A percentile compares a stretch with the other conserved stretches of the same genome.
Evolutionary conservation across 192 early-diverging fungal species (phyloP).

Genomic region (Chytriomyces confervae): DNA sequence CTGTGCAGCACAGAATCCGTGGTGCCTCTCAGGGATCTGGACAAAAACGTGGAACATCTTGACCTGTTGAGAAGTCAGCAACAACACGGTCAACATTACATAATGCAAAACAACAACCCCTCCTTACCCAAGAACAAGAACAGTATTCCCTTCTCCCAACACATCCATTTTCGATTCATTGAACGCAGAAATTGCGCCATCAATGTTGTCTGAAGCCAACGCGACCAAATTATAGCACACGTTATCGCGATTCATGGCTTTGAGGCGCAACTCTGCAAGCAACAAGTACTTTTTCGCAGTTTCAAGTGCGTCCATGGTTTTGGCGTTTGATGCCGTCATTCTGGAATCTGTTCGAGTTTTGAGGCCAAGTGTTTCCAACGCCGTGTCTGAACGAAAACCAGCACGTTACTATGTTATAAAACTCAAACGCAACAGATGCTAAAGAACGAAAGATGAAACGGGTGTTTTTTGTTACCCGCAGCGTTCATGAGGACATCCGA

Average conservation of each 20-base stretch:
- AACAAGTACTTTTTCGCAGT: neutral
- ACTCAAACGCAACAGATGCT: neutral
- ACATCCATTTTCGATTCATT: neutral
- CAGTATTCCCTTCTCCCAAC: neutral
- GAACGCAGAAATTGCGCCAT: neutral
- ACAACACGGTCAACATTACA: neutral
- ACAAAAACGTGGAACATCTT: neutral
- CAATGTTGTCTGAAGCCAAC: neutral
- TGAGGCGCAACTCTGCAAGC: neutral
- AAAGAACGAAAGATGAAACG: neutral
- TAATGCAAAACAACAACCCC: neutral
- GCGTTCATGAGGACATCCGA: slow-evolving; percentile 5
- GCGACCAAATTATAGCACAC: neutral
- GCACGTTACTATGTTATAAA: neutral
- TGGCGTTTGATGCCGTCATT: neutral
- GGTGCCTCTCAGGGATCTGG: neutral
- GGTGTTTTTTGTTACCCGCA: neutral
- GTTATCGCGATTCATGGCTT: neutral
- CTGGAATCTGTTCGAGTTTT: neutral
- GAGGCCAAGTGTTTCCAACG: neutral
- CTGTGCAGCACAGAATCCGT: neutral
- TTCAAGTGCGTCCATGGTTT: neutral
- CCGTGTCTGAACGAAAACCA: neutral
- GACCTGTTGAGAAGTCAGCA: neutral
- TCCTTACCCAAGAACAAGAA: slow-evolving; percentile 1